Evolutionary conservation across 2,329 filamentous ascomycete species (phyloP), one percentile per base, ranked within the genome.

Genomic region (Golovinomyces cichoracearum): DNA sequence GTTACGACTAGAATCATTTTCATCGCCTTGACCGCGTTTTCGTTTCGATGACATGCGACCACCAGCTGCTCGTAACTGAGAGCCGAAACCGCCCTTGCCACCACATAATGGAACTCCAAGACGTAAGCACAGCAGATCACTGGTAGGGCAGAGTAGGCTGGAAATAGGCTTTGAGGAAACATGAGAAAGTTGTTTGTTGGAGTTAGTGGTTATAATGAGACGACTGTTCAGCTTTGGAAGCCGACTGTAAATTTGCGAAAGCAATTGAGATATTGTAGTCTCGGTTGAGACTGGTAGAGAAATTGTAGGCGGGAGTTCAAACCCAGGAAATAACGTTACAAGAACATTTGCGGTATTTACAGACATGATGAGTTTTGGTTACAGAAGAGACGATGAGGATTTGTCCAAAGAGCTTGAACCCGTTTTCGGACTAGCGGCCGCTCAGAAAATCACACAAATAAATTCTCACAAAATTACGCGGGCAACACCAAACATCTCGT

Each of bases 21-120:
- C 78, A 33, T 93, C 84, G 48, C 76, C 78, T 57, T 82, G 76
- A 49, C 79, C 79, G 59, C 79, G 90, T 68, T 92, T 92, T 56
- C 78, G 76, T 58, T 74, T 74, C n/a, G 83, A 88, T 2, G 85
- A 93, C 90, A 98, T 98, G 66, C 92, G 88, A 37, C 92, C 90
- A 60, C 92, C 90, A 2, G 90, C 90, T 0, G 92, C 90, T 60
- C 92, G 83, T 33, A 98, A 76, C 63, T 98, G 92, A 1, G 88
- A 95, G 48, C 90, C 90, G 62, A 98, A 98, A 59, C 90, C 90
- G 63, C 90, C 90, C 62, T 98, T 98, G 61, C 92, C 92, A 66
- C 92, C 90, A 56, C 80, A 82, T 35, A 94, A 66, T 5, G 81
- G 80, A 1, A 79, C 69, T 5, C 77, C 79, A 26, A 98, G 74